A percentile compares a stretch with the other conserved stretches of the same genome.
These are phyloP conservation scores for Eucalyptus camaldulensis DNA, from an alignment of 345 rosid genomes.

Conservation along the genomic window DNA sequence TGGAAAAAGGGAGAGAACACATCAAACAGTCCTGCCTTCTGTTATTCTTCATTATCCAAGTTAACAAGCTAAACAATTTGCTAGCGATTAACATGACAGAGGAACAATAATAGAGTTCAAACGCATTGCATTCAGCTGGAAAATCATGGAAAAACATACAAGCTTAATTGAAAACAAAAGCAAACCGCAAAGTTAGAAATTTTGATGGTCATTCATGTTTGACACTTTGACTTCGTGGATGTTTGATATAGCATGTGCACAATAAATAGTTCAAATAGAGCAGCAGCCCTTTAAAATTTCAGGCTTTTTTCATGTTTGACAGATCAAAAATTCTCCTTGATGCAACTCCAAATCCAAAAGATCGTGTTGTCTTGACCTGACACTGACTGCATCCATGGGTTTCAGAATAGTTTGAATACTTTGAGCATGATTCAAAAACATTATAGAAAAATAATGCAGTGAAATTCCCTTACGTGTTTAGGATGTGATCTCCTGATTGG, in stretches of 20 bases:
- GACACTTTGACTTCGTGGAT: not conserved
- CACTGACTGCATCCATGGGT: not conserved
- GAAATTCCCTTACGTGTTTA: constrained; percentile 53
- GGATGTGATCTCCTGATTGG: constrained; percentile 95
- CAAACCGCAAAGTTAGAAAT: not conserved
- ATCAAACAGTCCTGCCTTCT: not conserved
- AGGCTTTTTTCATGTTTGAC: not conserved
- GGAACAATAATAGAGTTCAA: not conserved
- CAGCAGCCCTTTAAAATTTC: not conserved
- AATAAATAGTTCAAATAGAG: not conserved
- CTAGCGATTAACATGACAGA: not conserved
- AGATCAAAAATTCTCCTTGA: not conserved
- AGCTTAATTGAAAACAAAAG: not conserved
- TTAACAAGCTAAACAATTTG: not conserved
- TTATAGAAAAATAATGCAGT: not conserved
- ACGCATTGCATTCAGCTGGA: not conserved
- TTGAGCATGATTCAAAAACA: not conserved
- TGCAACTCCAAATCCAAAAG: not conserved
- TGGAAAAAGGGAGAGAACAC: not conserved
- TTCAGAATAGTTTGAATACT: not conserved
- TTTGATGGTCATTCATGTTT: not conserved
- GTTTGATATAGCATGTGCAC: not conserved
- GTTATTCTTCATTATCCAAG: not conserved
- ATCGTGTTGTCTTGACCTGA: not conserved
- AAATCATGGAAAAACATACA: not conserved